Evolutionary conservation across 2,329 filamentous ascomycete genomes (phyloP), one percentile per base, ranked within the genome.

Genomic region (Epichloe coenophiala): DNA sequence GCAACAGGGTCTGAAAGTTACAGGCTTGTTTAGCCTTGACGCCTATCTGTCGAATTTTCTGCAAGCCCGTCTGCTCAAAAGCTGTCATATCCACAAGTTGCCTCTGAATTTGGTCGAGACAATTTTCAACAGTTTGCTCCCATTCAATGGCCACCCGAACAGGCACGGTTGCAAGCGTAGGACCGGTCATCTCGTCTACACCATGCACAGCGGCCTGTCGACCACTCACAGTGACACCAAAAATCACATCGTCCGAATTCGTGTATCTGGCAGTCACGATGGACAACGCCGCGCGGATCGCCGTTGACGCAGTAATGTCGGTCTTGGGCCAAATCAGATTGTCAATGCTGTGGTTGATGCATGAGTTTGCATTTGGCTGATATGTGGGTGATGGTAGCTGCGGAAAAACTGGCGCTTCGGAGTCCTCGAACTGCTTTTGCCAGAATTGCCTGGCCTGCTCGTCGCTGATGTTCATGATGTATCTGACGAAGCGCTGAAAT

Each of bases 401-500:
- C 31, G 50, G 46, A 8, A 52, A 49, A 5, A 40, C 36, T 41
- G 23, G 40, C 12, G 45, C 45, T 31, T 45, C 39, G 5, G 31
- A 52, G 12, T 4, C 40, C 13, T 44, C 42, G 7, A 50, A 40
- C n/a, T 40, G 36, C 23, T 4, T 60, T 17, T 61, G 59, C 71
- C 71, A 74, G 56, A 69, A 73, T 1, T 52, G 55, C 51, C 69
- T 64, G 5, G 68, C 67, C 1, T 59, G 61, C 3, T 58, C 49
- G 19, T 62, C 58, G 33, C 70, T 63, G 49, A 63, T 61, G 19
- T 60, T 57, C 12, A 58, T 53, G 8, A 74, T 62, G 51, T 71
- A 68, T 41, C 64, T 63, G 54, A 73, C 68, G 49, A 72, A 73
- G 39, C 65, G 59, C 49, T 67, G 68, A 71, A 72, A 13, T 23